Percentiles rank a stretch among this genome's conserved stretches.
Evolutionary conservation across 139 green algal species (phyloP).

Genomic region (Trebouxia sp.): DNA sequence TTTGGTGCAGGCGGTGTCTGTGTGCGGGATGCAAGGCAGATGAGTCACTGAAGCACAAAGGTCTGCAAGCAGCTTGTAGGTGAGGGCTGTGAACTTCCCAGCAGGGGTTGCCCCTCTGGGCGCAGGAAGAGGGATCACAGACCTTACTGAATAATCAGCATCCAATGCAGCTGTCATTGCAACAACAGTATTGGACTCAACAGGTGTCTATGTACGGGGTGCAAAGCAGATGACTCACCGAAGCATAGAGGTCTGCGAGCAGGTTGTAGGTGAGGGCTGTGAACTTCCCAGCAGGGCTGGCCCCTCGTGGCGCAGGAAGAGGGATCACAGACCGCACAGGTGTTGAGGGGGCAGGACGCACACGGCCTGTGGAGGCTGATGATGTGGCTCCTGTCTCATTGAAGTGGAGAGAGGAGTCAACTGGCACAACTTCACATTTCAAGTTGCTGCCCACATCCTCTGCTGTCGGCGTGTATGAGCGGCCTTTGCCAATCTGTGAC

Average conservation of each 20-base stretch:
- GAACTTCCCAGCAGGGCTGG: conserved; percentile 66
- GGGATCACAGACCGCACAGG: conserved; percentile 73
- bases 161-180: background rate
- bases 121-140: conserved; percentile 72
- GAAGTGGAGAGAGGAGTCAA: background rate
- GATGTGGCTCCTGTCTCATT: background rate
- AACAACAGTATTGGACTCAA: background rate
- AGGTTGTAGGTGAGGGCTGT: conserved; percentile 97
- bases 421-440: background rate
- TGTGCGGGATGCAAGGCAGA: background rate
- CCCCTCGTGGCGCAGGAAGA: conserved; percentile 45
- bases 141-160: conserved; percentile 32
- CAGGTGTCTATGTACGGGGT: background rate
- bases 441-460: conserved; percentile 14
- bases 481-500: background rate
- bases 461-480: background rate
- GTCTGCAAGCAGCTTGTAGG: conserved; percentile 98
- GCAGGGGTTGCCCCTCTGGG: conserved; percentile 12
- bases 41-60: conserved; percentile 88
- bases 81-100: conserved; percentile 89
- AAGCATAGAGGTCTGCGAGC: conserved; percentile 96
- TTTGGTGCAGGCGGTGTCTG: background rate
- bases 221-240: conserved; percentile 45
- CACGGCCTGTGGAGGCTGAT: conserved; percentile 66
- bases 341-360: conserved; percentile 76